Percentiles rank a stretch among this genome's conserved stretches.
Evolutionary conservation across 2,329 filamentous ascomycete species (phyloP).

Genomic region (Emydomyces testavorans): DNA sequence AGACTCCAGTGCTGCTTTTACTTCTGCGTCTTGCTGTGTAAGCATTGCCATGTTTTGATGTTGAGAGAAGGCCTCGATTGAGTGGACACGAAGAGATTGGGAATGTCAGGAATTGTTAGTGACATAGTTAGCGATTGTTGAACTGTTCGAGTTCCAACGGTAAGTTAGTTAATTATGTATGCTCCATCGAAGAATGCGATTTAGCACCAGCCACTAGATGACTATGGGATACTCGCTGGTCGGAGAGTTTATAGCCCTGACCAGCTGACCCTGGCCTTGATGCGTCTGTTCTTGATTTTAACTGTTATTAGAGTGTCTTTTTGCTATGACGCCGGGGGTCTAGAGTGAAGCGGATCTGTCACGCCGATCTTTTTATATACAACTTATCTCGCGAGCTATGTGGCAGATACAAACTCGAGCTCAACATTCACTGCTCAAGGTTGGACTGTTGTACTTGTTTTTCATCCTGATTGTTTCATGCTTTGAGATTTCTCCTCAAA

Average conservation of each 20-base stretch:
- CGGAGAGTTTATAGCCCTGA: neutral
- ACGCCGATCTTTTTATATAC: no score
- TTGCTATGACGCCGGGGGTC: neutral
- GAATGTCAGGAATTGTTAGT: no score
- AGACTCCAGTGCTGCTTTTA: neutral
- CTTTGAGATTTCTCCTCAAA: neutral
- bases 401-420: neutral
- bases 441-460: neutral
- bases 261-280: conserved; percentile 4
- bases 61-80: no score
- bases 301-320: neutral
- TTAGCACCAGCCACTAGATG: neutral
- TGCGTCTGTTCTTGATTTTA: neutral
- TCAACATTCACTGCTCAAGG: conserved; percentile 3
- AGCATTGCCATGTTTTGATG: no score
- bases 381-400: neutral
- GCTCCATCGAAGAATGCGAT: neutral
- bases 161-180: no score
- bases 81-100: no score
- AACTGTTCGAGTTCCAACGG: no score
- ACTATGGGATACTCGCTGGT: neutral
- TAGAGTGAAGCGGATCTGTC: neutral
- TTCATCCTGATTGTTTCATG: neutral
- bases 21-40: no score
- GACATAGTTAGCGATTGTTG: no score